Base-by-base conservation (phyloP, 805 yeast genomes). In the Metschnikowia reukaufii region DNA sequence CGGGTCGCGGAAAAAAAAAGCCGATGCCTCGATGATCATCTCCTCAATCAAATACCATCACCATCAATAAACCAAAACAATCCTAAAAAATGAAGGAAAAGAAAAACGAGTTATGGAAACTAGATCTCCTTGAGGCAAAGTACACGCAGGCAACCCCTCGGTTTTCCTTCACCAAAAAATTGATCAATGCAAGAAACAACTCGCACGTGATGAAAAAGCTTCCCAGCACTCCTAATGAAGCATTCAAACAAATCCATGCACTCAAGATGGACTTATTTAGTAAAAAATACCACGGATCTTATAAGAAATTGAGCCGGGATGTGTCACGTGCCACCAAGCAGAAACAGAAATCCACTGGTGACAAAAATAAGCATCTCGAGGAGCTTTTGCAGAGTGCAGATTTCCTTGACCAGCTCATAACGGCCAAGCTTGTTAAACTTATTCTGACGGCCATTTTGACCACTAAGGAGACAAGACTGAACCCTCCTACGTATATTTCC, bases 101-200 rank as follows among this genome's bases (percentile, higher is more conserved):
- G 44, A 76, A 73, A 49, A 62, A 64, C 30, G 59, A 57, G 13
- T 51, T 74, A 36, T 79, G 83, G 80, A 76, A 75, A 54, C 63
- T 83, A 37, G 88, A 83, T 56, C 60, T 81, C 20, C 63, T 83
- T 31, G 86, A 83, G 54, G 68, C 72, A 32, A 74, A 76, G 56
- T 79, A 68, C 63, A 59, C 71, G 25, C 58, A 66, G 5, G 55
- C 66, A 20, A 57, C 64, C 16, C 77, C 83, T 1, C 65, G 86
- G 48, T 80, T 69, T 57, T 66, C 73, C 1, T 70, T 72, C 39
- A 81, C 86, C 2, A 75, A 67, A 51, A 70, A 66, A 53, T 63
- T 79, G 41, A 60, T 76, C 33, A 61, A 62, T 31, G 77, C 84
- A 1, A 75, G 74, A 54, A 66, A 68, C 46, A 72, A 67, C 42